Evolutionary conservation across 2,329 filamentous ascomycete genomes (phyloP), one percentile per base, ranked within the genome.

Genomic region (Escovopsis sp.): DNA sequence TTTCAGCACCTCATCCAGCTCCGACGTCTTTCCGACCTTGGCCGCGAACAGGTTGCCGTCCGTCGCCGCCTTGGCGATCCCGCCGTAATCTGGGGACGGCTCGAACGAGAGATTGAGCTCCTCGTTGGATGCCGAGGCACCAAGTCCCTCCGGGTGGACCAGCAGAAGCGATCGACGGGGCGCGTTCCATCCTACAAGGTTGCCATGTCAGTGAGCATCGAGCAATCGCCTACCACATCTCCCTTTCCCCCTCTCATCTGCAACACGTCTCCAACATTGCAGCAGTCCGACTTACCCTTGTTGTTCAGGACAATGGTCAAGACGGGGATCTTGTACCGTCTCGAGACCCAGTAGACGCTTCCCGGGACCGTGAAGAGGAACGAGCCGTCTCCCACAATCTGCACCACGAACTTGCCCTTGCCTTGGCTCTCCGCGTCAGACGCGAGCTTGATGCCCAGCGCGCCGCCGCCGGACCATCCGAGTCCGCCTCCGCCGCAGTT

Each of bases 401-500:
- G 70, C 34, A 69, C 67, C 6, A 76, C 70, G 47, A 72, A 70
- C 45, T 63, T 65, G 37, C 65, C 59, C 51, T 65, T 66, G 41
- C 66, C 67, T 5, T 5, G 62, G 39, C 63, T 61, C 48, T 61
- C 59, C 5, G 48, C 50, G 25, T 62, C 59, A 1, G 56, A 74
- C 0, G 81, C 84, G 7, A 89, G 70, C 56, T 88, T 87, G 53
- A 88, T 79, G 2, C 84, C 84, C 3, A 89, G 58, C 0, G 81
- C 79, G 40, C 66, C 84, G 12, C 84, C 84, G 12, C 83, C 84
- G 10, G 77, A 83, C 84, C 84, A 89, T 2, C 84, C 84, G 0
- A 89, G 74, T 2, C 84, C 84, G 12, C 82, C 84, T 1, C 81
- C 84, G 1, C 84, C 84, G 54, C 83, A 88, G 57, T 87, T 88